phyloP scores from a whole-genome alignment of 306 rosid species.

The Hylodesmum podocarpum region DNA sequence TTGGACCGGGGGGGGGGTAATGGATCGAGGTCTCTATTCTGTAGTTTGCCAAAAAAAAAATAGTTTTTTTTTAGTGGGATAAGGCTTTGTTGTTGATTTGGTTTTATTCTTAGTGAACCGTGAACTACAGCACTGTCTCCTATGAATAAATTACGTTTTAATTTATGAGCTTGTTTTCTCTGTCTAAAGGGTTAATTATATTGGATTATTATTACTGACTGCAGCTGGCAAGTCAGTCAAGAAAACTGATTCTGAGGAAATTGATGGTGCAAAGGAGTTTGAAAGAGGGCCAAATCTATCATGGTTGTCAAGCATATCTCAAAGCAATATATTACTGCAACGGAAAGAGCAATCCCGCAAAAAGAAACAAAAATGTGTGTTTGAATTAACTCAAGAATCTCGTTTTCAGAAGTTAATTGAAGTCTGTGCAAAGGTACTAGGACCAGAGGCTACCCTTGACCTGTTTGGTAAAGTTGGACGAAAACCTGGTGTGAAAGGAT shows the following conservation, averaged over 20 bases:
- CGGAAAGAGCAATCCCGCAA: slow-evolving; percentile 50
- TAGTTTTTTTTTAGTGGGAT: background rate
- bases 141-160: background rate
- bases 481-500: slow-evolving; percentile 56
- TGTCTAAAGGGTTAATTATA: slow-evolving; percentile 3
- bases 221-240: slow-evolving; percentile 39
- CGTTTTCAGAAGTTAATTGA: slow-evolving; percentile 44
- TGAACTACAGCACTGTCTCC: background rate
- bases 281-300: slow-evolving; percentile 39
- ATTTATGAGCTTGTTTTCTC: slow-evolving; percentile 10
- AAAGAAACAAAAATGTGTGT: slow-evolving; percentile 56
- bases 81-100: background rate
- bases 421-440: slow-evolving; percentile 53
- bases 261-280: slow-evolving; percentile 27
- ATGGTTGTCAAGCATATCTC: slow-evolving; percentile 40
- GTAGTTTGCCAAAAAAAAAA: background rate
- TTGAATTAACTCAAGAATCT: slow-evolving; percentile 38
- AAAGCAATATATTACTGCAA: slow-evolving; percentile 19
- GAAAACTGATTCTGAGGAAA: slow-evolving; percentile 29
- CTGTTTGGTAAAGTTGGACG: slow-evolving; percentile 63
- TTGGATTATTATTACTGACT: slow-evolving; percentile 18
- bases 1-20: background rate
- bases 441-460: slow-evolving; percentile 43
- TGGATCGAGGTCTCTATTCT: background rate
- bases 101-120: background rate